Evolutionary conservation across 805 yeast genomes (phyloP).

Genomic region (Candida ortonii): DNA sequence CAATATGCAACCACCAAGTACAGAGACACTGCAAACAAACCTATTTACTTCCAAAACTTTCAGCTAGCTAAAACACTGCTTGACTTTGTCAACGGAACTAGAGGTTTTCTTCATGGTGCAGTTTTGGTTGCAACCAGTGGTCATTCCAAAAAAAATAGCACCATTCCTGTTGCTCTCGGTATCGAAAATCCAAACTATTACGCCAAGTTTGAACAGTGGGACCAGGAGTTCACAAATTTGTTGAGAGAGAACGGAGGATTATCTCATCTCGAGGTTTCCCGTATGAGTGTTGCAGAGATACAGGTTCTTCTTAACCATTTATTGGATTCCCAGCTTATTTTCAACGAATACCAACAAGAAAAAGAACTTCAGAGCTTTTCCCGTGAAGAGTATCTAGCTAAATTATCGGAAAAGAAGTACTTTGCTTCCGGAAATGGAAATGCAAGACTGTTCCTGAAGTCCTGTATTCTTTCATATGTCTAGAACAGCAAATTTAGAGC

Average conservation of each 20-base stretch:
- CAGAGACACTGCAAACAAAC: conserved; percentile 51
- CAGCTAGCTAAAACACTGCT: conserved; percentile 61
- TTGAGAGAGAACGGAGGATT: conserved; percentile 35
- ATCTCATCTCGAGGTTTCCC: conserved; percentile 37
- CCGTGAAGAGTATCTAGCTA: conserved; percentile 27
- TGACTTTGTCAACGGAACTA: conserved; percentile 51
- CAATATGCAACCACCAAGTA: conserved; percentile 57
- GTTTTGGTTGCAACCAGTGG: conserved; percentile 62
- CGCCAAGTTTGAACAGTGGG: conserved; percentile 46
- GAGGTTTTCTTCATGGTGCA: conserved; percentile 57
- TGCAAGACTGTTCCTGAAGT: conserved; percentile 48
- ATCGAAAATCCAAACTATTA: conserved; percentile 55
- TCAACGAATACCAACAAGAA: conserved; percentile 34
- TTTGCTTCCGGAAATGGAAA: conserved; percentile 65
- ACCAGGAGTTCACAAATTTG: conserved; percentile 49
- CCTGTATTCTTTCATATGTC: conserved; percentile 36
- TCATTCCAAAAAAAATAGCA: conserved; percentile 48
- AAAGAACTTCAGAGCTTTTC: conserved; percentile 16
- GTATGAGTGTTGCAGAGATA: conserved; percentile 45
- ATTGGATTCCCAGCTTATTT: conserved; percentile 38
- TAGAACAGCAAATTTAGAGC: conserved; percentile 8
- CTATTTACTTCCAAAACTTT: conserved; percentile 57
- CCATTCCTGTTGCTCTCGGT: conserved; percentile 56
- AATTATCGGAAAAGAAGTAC: conserved; percentile 47
- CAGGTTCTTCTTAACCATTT: conserved; percentile 40